Evolutionary conservation across 2,329 filamentous ascomycete genomes (phyloP), one percentile per base, ranked within the genome.

Genomic region (Venturia effusa): DNA sequence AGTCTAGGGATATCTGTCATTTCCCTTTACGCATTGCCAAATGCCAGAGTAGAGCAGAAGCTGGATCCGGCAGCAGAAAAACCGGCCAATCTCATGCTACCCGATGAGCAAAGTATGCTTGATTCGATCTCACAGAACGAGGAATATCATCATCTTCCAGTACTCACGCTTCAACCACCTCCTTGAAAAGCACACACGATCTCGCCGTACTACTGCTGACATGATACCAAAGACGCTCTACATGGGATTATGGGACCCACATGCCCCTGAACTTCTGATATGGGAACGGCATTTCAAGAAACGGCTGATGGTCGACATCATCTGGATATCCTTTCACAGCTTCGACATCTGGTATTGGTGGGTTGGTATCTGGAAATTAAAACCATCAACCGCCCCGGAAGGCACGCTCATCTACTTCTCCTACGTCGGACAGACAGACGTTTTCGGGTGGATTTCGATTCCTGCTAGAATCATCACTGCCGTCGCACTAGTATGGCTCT

Each of bases 271-370:
- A 22, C 55, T 61, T 27, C 60, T 65, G 11, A 51, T 24, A 27
- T 66, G 65, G 64, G 64, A 65, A 24, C 41, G 45, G 13, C 24
- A 59, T 19, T 48, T 51, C 40, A 61, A 34, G 22, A 27, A 65
- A 30, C 39, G 54, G 8, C 19, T 66, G 4, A 24, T 62, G 24
- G 39, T 51, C 11, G 22, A 62, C n/a, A n/a, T 59, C n/a, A 61
- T 62, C 30, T 62, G 45, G 34, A 37, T 66, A 11, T 64, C 39
- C n/a, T 32, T 66, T 5, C 39, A 57, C 48, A 54, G 65, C 24
- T 66, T 45, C 48, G 61, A 62, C 41, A 41, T 51, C 32, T 66
- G 64, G 60, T 65, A 55, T 39, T 66, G 65, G 65, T 65, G 61
- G 60, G 4, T 45, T 32, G 64, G 64, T 11, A 13, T 64, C 19